Conservation (phyloP, 2,329 filamentous ascomycete genomes). For the Fusarium piperis region DNA sequence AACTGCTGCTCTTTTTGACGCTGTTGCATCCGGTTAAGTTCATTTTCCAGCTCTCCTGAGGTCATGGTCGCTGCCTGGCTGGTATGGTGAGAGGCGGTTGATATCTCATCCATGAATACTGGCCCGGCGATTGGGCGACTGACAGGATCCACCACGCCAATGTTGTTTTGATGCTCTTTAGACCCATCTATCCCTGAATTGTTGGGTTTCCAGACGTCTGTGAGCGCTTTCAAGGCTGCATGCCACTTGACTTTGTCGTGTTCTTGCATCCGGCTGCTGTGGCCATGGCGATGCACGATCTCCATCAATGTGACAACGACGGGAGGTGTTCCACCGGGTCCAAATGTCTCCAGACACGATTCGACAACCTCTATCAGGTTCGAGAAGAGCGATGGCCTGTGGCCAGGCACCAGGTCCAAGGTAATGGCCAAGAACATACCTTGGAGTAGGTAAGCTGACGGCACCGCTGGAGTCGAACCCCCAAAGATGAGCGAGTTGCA, state of each 20-base stretch:
- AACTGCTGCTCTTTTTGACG: conserved; percentile 32
- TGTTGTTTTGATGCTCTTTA: conserved; percentile 35
- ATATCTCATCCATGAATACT: conserved; percentile 41
- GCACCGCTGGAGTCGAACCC: conserved; percentile 46
- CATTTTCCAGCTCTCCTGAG: conserved; percentile 35
- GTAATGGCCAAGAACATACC: conserved; percentile 51
- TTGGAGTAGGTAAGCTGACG: conserved; percentile 51
- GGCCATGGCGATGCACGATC: conserved; percentile 47
- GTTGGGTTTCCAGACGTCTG: conserved; percentile 40
- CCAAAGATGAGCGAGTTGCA: conserved; percentile 52
- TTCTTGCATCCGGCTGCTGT: conserved; percentile 45
- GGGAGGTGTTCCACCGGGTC: conserved; percentile 47
- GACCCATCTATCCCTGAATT: conserved; percentile 18
- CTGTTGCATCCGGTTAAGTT: conserved; percentile 37
- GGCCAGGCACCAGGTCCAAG: conserved; percentile 45
- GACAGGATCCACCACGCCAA: conserved; percentile 27
- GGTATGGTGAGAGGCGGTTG: conserved; percentile 41
- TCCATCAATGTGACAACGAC: conserved; percentile 48
- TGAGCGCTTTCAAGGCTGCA: conserved; percentile 39
- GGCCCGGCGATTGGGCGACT: conserved; percentile 26
- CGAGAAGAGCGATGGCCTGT: conserved; percentile 49
- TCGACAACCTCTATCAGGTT: conserved; percentile 50
- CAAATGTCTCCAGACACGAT: conserved; percentile 46
- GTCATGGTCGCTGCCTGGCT: conserved; percentile 33
- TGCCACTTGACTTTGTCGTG: conserved; percentile 48